Evolutionary conservation across 1,284 basidiomycete genomes (phyloP), one percentile per base, ranked within the genome.

Genomic region (Mycena citricolor): DNA sequence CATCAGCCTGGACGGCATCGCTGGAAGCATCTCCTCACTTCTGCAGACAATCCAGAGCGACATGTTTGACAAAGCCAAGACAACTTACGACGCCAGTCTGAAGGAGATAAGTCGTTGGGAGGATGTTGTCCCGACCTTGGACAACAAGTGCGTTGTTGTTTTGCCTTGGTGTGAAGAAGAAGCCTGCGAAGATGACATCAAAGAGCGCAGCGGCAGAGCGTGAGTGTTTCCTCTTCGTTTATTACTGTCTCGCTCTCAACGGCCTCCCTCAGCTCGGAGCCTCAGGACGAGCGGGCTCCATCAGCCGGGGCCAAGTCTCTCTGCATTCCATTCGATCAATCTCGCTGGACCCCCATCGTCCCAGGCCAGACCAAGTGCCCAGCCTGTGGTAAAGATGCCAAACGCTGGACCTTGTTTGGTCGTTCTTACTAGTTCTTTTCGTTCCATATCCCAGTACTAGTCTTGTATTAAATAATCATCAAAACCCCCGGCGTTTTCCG

Each of bases 251-350:
- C 36, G 41, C 40, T 32, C 22, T 38, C n/a, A 49, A 48, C 54
- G 30, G 54, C 47, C 8, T 25, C 14, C 47, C 32, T 21, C 10
- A 51, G 48, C 12, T 54, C 87, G 41, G 91, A 87, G 61, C 88
- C 88, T 17, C 86, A 90, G 59, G 94, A 97, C 61, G 91, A 93
- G 63, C 86, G 91, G 25, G 94, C 94, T 16, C 97, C 95, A 1
- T 95, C 92, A n/a, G 94, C 95, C 24, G 95, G 95, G 40, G 97
- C 97, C 51, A 99, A 99, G 69, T 94, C 92, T 5, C 83, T 99
- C 10, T 91, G 89, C 59, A 98, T 99, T 72, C 95, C 97, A 13
- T 95, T 95, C 63, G 91, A 98, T 62, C 95, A 99, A 69, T 76
- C 73, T 5, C 77, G 77, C 36, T 97, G 84, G 78, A 74, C 83